A percentile compares a stretch with the other conserved stretches of the same genome.
These are phyloP conservation scores for Tylopilus felleus DNA, from an alignment of 768 basidiomycete genomes.

Conservation along the genomic window DNA sequence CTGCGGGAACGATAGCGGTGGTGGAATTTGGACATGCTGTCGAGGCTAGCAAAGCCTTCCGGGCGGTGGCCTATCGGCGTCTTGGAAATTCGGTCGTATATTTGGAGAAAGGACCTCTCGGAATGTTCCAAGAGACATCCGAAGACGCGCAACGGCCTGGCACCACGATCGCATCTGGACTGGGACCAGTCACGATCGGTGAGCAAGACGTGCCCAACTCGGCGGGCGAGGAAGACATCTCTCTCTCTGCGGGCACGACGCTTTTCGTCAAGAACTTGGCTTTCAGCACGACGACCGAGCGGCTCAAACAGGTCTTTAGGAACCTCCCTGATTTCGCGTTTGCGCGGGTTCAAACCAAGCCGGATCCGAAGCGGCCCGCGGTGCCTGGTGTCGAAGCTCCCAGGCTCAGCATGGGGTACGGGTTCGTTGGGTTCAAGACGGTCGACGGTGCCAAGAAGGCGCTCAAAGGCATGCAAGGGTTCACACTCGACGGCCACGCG, in stretches of 20 bases:
- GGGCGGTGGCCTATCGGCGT: constrained; percentile 80
- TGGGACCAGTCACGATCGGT: constrained; percentile 40
- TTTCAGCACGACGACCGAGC: constrained; percentile 84
- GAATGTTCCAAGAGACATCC: constrained; percentile 62
- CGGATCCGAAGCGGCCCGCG: constrained; percentile 69
- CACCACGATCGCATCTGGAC: constrained; percentile 14
- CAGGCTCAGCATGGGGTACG: constrained; percentile 91
- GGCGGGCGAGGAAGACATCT: constrained; percentile 36
- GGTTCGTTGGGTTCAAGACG: constrained; percentile 89
- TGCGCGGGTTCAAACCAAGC: constrained; percentile 88
- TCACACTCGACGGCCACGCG: constrained; percentile 82
- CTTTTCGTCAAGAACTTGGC: constrained; percentile 93
- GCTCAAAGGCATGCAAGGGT: constrained; percentile 72
- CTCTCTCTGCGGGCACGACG: constrained; percentile 68
- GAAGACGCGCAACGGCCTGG: constrained; percentile 21
- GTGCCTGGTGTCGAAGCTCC: constrained; percentile 34
- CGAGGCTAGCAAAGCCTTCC: constrained; percentile 75
- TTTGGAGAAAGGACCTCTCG: constrained; percentile 86
- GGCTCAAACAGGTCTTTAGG: constrained; percentile 65
- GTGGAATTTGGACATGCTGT: constrained; percentile 77
- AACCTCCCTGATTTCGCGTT: constrained; percentile 79
- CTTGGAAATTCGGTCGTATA: constrained; percentile 89
- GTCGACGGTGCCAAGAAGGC: constrained; percentile 70
- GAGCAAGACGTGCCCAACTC: constrained; percentile 38
- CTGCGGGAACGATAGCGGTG: constrained; percentile 89